phyloP scores from a whole-genome alignment of 73 alveolate species.

The Paraurostyla sp. region DNA sequence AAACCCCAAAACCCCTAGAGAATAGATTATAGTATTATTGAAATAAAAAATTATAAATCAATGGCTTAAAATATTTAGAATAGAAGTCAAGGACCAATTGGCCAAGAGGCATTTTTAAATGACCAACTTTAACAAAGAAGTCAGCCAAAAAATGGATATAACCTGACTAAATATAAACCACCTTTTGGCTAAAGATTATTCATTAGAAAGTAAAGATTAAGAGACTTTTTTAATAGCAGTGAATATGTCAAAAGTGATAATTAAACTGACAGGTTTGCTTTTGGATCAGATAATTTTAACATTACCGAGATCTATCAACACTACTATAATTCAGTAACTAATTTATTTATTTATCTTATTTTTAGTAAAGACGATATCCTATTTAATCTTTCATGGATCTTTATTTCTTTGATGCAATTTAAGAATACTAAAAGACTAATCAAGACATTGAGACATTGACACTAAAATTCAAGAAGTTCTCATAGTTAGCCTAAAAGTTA shows the following conservation, averaged over 20 bases:
- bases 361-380: constrained; percentile 28
- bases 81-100: too few relatives aligned
- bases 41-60: too few relatives aligned
- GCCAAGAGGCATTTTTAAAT: too few relatives aligned
- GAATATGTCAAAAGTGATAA: constrained; percentile 35
- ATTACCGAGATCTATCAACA: constrained; percentile 5
- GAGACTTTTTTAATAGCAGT: background rate
- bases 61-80: too few relatives aligned
- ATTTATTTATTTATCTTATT: background rate
- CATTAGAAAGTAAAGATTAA: background rate
- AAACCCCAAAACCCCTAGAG: too few relatives aligned
- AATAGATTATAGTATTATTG: too few relatives aligned
- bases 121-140: too few relatives aligned
- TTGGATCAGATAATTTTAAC: constrained; percentile 25
- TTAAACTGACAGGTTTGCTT: constrained; percentile 17
- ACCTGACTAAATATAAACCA: too few relatives aligned
- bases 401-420: constrained; percentile 30
- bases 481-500: constrained; percentile 38
- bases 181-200: constrained; percentile 4
- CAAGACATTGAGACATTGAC: background rate
- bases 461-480: background rate
- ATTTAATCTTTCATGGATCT: constrained; percentile 29
- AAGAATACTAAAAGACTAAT: background rate
- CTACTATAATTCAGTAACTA: background rate
- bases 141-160: too few relatives aligned